Evolutionary conservation across 2,329 filamentous ascomycete species (phyloP).

Genomic region (Stagonosporopsis chrysanthemi): DNA sequence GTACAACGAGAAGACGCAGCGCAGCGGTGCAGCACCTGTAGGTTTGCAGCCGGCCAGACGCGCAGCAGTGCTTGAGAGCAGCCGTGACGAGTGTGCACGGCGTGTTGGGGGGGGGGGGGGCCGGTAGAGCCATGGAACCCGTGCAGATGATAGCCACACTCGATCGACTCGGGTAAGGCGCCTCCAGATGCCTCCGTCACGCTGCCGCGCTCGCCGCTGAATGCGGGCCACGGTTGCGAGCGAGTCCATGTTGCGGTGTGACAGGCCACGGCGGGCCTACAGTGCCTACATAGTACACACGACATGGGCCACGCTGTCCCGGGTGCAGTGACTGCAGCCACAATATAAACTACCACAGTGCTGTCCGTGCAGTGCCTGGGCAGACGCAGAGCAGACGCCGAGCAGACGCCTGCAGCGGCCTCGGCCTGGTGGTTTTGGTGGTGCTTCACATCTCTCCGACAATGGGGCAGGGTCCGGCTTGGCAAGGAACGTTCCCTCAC

Average conservation of each 20-base stretch:
- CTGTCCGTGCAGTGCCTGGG: not conserved
- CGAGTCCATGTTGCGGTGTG: conserved; percentile 18
- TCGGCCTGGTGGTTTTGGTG: not conserved
- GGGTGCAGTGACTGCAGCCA: too few species aligned
- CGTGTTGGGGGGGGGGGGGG: conserved; percentile 4
- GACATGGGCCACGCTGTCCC: not conserved
- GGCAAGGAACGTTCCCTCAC: conserved; percentile 15
- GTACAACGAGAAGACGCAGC: not conserved
- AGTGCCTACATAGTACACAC: too few species aligned
- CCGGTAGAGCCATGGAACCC: conserved; percentile 11
- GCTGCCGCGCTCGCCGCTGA: conserved; percentile 19
- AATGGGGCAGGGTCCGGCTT: conserved; percentile 7
- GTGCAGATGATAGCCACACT: conserved; percentile 21
- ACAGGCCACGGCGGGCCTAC: not conserved
- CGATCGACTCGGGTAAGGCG: conserved; percentile 19
- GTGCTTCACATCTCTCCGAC: not conserved
- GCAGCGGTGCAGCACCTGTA: not conserved
- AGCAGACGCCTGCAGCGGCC: not conserved
- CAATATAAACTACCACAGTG: too few species aligned
- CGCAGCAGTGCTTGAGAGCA: not conserved
- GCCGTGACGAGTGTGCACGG: conserved; percentile 2
- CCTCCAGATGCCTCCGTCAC: conserved; percentile 15
- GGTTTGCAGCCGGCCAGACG: not conserved
- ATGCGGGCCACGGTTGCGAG: conserved; percentile 7
- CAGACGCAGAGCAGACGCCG: not conserved